Evolutionary conservation across 129 eudicot genomes (phyloP).

Genomic region (Flaveria trinervia): DNA sequence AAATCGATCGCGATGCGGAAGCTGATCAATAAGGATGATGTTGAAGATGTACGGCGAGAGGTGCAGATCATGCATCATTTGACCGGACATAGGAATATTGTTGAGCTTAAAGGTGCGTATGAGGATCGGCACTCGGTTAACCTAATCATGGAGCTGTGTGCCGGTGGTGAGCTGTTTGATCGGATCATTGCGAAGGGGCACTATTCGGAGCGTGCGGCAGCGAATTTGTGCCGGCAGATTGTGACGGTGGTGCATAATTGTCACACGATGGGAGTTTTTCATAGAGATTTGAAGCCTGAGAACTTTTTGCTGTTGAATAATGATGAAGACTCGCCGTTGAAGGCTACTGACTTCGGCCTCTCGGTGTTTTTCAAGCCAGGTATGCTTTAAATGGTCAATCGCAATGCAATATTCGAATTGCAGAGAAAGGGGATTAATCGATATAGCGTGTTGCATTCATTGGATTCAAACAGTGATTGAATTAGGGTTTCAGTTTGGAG

Average conservation of each 20-base stretch:
- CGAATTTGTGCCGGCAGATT: slow-evolving; percentile 76
- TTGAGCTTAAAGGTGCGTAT: slow-evolving; percentile 78
- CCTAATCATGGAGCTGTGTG: slow-evolving; percentile 86
- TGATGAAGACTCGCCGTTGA: slow-evolving; percentile 79
- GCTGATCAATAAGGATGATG: slow-evolving; percentile 67
- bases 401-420: background rate
- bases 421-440: slow-evolving; percentile 5
- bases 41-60: slow-evolving; percentile 89
- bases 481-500: background rate
- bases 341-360: slow-evolving; percentile 93
- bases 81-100: slow-evolving; percentile 89
- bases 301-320: slow-evolving; percentile 73
- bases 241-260: slow-evolving; percentile 89
- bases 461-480: background rate
- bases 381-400: slow-evolving; percentile 20
- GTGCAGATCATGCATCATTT: slow-evolving; percentile 99
- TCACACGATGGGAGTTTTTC: slow-evolving; percentile 97
- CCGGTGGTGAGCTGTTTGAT: slow-evolving; percentile 94
- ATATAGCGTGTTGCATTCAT: background rate
- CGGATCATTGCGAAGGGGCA: slow-evolving; percentile 95
- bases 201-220: slow-evolving; percentile 96
- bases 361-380: slow-evolving; percentile 89
- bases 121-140: slow-evolving; percentile 87
- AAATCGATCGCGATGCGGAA: slow-evolving; percentile 91
- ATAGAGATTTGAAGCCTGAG: slow-evolving; percentile 90